Base-by-base conservation (phyloP, 768 basidiomycete genomes). In the Suillus paluster region DNA sequence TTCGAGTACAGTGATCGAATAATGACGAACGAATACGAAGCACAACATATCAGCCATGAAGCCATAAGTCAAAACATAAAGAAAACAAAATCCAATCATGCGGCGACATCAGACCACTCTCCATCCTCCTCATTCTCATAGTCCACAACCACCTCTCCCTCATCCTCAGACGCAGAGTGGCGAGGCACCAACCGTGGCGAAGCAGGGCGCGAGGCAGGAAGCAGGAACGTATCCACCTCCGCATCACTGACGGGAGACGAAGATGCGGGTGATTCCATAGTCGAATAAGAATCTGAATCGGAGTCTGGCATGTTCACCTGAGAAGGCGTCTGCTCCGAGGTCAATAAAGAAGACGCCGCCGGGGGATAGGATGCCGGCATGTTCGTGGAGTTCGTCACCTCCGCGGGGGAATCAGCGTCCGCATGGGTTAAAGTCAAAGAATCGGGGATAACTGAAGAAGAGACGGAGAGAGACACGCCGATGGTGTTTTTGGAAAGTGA, bases 21-120 rank as follows among this genome's bases (percentile, higher is more conserved):
- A 15, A 48, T 25, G 6, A 48, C 4, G 12, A 45, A 45, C 44
- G 44, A 45, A 45, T 6, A 46, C 14, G 23, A 48, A 48, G 30
- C 30, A 6, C 49, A 50, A 30, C 5, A 17, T 30, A 30, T 9
- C 4, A 12, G 10, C 11, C n/a, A 14, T 21, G 33, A 7, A 36
- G 7, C 33, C n/a, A 36, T 53, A 23, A 53, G n/a, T 53, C 12
- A 36, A 50, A n/a, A 33, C 5, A n/a, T 12, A 33, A n/a, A 17
- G 9, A 30, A n/a, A 34, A 21, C 12, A 52, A n/a, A 53, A 3
- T 27, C 12, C 11, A 49, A 23, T 61, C 57, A 61, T 53, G 55
- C 79, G 19, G 80, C 80, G 38, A 81, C 70, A 53, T 81, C 79
- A 4, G 76, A 78, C 80, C 81, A 81, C 17, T 38, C 63, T 7